Evolutionary conservation across 768 basidiomycete species (phyloP).

Genomic region (Clavulina sp.): DNA sequence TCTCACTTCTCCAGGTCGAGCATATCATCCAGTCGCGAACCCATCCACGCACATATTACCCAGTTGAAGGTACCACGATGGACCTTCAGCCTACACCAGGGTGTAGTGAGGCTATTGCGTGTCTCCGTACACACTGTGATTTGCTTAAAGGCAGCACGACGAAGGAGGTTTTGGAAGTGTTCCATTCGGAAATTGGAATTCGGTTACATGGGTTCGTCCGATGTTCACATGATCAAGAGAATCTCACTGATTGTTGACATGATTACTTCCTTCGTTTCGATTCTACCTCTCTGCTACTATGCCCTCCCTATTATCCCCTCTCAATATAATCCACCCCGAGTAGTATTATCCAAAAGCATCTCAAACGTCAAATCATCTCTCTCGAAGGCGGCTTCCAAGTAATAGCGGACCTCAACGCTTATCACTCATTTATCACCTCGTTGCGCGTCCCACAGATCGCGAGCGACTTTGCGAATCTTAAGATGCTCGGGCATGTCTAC

Average conservation of each 20-base stretch:
- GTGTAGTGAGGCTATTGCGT: slow-evolving; percentile 77
- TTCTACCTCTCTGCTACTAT: neutral
- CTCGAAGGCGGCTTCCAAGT: slow-evolving; percentile 86
- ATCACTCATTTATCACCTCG: slow-evolving; percentile 73
- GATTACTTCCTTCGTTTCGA: no score
- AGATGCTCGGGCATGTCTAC: slow-evolving; percentile 94
- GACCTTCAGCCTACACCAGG: slow-evolving; percentile 78
- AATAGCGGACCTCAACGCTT: slow-evolving; percentile 90
- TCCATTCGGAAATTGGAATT: slow-evolving; percentile 93
- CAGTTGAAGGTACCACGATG: slow-evolving; percentile 56
- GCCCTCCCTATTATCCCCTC: neutral
- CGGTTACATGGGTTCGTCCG: slow-evolving; percentile 56
- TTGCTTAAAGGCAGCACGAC: slow-evolving; percentile 85
- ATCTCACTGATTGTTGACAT: no score
- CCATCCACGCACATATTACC: slow-evolving; percentile 76
- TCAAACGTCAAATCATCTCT: slow-evolving; percentile 95
- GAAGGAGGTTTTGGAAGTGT: slow-evolving; percentile 92
- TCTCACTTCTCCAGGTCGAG: slow-evolving; percentile 46
- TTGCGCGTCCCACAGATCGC: slow-evolving; percentile 75
- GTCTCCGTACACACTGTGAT: slow-evolving; percentile 79
- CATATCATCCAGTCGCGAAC: slow-evolving; percentile 78
- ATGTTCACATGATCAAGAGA: no score
- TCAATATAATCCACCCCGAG: neutral
- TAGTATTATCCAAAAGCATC: slow-evolving; percentile 88
- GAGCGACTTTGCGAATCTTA: slow-evolving; percentile 81